These are phyloP conservation scores for Sugiyamaella sp. DNA, from an alignment of 1,139 yeast genomes.

Conservation along the genomic window DNA sequence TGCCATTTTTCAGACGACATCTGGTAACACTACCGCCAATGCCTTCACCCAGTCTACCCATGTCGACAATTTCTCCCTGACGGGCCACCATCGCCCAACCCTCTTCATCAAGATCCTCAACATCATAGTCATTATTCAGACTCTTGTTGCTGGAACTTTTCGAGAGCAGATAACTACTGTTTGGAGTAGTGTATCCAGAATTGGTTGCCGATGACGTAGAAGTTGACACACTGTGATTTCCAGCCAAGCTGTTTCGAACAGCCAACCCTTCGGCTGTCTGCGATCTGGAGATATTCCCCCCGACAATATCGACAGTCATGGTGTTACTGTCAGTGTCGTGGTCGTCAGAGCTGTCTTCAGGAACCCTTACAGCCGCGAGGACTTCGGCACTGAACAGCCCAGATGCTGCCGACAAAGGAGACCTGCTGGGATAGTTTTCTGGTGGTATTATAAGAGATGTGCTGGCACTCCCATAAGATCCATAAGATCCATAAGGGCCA, in stretches of 20 bases:
- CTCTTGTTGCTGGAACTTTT: constrained; percentile 11
- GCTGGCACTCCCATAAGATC: constrained; percentile 2
- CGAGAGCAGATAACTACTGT: not conserved
- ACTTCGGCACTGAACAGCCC: constrained; percentile 46
- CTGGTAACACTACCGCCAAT: constrained; percentile 89
- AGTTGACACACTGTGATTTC: constrained; percentile 3
- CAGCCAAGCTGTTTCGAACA: constrained; percentile 18
- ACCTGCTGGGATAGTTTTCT: constrained; percentile 3
- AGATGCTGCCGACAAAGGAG: constrained; percentile 30
- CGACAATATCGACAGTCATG: constrained; percentile 14
- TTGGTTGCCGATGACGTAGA: constrained; percentile 7
- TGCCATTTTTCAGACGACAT: constrained; percentile 60
- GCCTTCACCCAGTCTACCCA: constrained; percentile 86
- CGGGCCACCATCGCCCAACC: constrained; percentile 75
- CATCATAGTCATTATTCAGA: constrained; percentile 37
- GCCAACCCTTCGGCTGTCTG: no score
- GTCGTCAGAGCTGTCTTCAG: constrained; percentile 17
- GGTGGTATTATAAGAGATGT: constrained; percentile 7
- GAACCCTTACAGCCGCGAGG: constrained; percentile 43
- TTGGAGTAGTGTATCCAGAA: constrained; percentile 8
- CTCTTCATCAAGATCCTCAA: constrained; percentile 67
- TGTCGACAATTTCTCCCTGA: constrained; percentile 58
- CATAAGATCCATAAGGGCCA: constrained; percentile 10
- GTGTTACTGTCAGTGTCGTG: not conserved
- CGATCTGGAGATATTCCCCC: constrained; percentile 11